These are phyloP conservation scores for Thalassia testudinum DNA, from an alignment of 116 monocot species.

Conservation along the genomic window DNA sequence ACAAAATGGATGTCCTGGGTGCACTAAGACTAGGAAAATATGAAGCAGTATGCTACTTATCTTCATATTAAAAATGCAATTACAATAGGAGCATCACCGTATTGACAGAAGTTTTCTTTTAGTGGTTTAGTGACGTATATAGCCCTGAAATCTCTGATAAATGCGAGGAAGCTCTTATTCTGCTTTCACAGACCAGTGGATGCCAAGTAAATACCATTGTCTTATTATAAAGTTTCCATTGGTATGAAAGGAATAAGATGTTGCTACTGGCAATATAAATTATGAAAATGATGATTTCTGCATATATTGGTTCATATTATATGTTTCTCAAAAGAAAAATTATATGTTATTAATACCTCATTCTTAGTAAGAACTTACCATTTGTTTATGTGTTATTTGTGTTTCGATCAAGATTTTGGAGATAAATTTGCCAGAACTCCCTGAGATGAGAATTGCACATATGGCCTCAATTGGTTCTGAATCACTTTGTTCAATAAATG, in stretches of 20 bases:
- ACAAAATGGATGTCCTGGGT: slow-evolving; percentile 34
- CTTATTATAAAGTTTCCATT: too few species aligned
- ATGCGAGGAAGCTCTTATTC: slow-evolving; percentile 61
- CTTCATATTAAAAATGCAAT: not conserved
- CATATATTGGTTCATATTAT: too few species aligned
- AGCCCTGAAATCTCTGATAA: slow-evolving; percentile 58
- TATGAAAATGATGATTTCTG: too few species aligned
- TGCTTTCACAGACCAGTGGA: slow-evolving; percentile 52
- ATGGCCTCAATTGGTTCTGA: slow-evolving; percentile 91
- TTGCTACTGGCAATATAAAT: too few species aligned
- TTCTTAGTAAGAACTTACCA: too few species aligned
- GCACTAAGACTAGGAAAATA: slow-evolving; percentile 75
- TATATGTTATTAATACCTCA: too few species aligned
- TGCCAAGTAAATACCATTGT: slow-evolving; percentile 42
- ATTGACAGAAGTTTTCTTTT: not conserved
- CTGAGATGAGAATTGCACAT: slow-evolving; percentile 75
- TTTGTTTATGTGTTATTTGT: not conserved
- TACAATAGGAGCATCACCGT: too few species aligned
- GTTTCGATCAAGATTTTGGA: slow-evolving; percentile 50
- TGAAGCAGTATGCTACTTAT: slow-evolving; percentile 37
- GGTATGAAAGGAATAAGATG: too few species aligned
- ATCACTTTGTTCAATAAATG: slow-evolving; percentile 46
- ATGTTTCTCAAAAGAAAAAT: too few species aligned
- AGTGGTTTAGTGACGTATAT: slow-evolving; percentile 99
- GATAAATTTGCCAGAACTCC: slow-evolving; percentile 72